A percentile compares a stretch with the other conserved stretches of the same genome.
Evolutionary conservation across 2,329 filamentous ascomycete species (phyloP).

Genomic region (Elsinoe perseae): DNA sequence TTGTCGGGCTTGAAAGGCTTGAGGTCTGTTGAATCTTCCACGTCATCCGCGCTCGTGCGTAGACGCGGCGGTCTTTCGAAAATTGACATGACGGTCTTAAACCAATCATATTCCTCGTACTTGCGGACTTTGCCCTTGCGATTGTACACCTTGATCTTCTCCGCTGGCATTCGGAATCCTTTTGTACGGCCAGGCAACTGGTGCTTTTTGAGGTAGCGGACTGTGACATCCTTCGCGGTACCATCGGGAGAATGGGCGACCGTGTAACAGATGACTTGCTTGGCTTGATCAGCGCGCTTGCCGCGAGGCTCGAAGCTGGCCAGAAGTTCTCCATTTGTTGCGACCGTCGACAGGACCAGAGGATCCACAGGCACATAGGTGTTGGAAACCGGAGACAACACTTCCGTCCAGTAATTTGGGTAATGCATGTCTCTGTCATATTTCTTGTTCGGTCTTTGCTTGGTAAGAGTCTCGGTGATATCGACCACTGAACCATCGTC

Average conservation of each 20-base stretch:
- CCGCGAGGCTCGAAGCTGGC: conserved; percentile 76
- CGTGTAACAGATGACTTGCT: conserved; percentile 84
- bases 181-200: conserved; percentile 85
- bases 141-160: conserved; percentile 75
- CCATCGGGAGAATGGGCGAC: conserved; percentile 76
- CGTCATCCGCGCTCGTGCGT: conserved; percentile 64
- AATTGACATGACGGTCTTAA: conserved; percentile 66
- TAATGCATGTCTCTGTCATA: conserved; percentile 73
- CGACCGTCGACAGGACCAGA: conserved; percentile 60
- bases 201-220: conserved; percentile 76
- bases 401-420: conserved; percentile 90
- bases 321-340: conserved; percentile 63
- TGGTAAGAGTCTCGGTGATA: conserved; percentile 40
- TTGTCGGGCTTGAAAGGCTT: conserved; percentile 57
- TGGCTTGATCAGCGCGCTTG: conserved; percentile 71
- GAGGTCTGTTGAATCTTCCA: conserved; percentile 72
- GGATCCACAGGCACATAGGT: conserved; percentile 74
- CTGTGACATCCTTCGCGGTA: conserved; percentile 89
- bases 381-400: conserved; percentile 71
- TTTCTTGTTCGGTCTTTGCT: conserved; percentile 36
- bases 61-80: conserved; percentile 52
- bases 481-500: conserved; percentile 51
- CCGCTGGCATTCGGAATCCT: conserved; percentile 65
- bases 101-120: conserved; percentile 81
- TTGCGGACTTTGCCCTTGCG: conserved; percentile 67